Base-by-base conservation (phyloP, 2,329 filamentous ascomycete genomes). In the Colletotrichum zoysiae region DNA sequence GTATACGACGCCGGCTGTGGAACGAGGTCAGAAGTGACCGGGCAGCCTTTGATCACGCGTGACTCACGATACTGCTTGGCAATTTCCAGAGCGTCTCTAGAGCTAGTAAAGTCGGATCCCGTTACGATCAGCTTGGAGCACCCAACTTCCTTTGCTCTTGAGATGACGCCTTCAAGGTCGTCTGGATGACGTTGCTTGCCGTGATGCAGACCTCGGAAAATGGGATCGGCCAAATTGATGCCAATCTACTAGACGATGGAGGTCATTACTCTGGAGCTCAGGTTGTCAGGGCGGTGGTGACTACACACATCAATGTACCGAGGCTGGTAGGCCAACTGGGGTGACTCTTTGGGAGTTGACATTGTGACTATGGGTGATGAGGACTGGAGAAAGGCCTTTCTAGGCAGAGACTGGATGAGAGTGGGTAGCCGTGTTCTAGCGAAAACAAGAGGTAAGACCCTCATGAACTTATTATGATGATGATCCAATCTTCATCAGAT, bases 181-280 rank as follows among this genome's bases (percentile, higher is more conserved):
- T 93, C 87, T 14, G 91, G 88, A 77, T 97, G 94, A 35, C 85
- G 83, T 75, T 93, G 87, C 73, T 91, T 95, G 77, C 93, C 94
- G 78, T 97, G 92, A 79, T 98, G 97, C 53, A 89, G 83, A 62
- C 96, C 96, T 58, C 90, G 89, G 81, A 95, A 99, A 71, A 98
- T 94, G 64, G 93, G 93, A 78, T 99, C 96, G 65, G 95, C 93
- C 67, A 99, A 88, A 81, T 99, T 99, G 86, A 99, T 98, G 70
- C 95, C 96, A 78, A 99, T 92, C 90, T 92, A 79, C 74, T 77
- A 67, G 50, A 42, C 51, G 20, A 48, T 14, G 16, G 18, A 46
- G 12, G 67, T 76, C 42, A 76, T 74, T 23, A 65, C 16, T 55
- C 65, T n/a, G 60, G 48, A 51, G n/a, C n/a, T n/a, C 60, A 23